A percentile compares a stretch with the other conserved stretches of the same genome.
These are phyloP conservation scores for Trichoderma simmonsii DNA, from an alignment of 2,329 filamentous ascomycete species.

Conservation along the genomic window DNA sequence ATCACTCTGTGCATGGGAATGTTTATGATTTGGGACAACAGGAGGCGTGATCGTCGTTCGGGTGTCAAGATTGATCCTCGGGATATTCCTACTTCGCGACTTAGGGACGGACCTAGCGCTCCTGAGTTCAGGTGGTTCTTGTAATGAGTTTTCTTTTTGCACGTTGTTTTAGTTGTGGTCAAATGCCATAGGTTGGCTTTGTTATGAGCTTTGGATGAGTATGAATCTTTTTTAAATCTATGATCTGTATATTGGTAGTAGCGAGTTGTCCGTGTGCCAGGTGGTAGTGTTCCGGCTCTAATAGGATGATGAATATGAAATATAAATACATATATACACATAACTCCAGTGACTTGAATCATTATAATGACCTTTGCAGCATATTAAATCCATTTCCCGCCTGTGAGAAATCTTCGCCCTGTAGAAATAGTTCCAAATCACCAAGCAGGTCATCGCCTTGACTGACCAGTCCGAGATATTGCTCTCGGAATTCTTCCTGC, in stretches of 20 bases:
- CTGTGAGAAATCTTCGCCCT: constrained; percentile 32
- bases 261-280: not conserved
- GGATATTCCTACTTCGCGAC: constrained; percentile 49
- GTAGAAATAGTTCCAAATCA: constrained; percentile 34
- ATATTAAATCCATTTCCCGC: constrained; percentile 10
- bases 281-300: not conserved
- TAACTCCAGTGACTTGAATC: not conserved
- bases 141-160: constrained; percentile 21
- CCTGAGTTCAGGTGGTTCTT: constrained; percentile 52
- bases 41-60: constrained; percentile 49
- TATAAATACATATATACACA: not conserved
- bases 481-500: constrained; percentile 32
- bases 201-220: not conserved
- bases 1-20: constrained; percentile 53
- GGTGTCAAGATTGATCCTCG: constrained; percentile 46
- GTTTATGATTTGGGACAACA: constrained; percentile 59
- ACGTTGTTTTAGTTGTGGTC: not conserved
- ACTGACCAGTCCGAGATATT: constrained; percentile 37
- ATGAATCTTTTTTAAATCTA: not conserved
- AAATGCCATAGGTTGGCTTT: not conserved
- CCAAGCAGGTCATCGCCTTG: constrained; percentile 36
- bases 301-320: not conserved
- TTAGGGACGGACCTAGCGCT: constrained; percentile 47
- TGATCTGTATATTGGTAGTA: not conserved
- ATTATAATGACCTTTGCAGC: not conserved